These are phyloP conservation scores for Pyrus pyrifolia DNA, from an alignment of 306 rosid species.

Conservation along the genomic window DNA sequence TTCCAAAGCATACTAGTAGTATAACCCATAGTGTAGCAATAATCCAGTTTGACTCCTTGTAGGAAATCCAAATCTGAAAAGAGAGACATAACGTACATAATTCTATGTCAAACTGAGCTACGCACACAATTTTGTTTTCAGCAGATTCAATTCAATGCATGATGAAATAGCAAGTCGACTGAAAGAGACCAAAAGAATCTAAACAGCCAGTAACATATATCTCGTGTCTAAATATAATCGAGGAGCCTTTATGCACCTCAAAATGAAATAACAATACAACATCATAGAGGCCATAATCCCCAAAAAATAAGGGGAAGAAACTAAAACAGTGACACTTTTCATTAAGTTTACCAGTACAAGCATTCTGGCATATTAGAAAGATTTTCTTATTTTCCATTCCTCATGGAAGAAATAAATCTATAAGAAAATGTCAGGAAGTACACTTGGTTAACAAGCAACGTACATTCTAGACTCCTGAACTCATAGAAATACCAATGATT, in stretches of 20 bases:
- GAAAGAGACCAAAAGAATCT: background rate
- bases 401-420: background rate
- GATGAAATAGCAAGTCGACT: background rate
- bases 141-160: background rate
- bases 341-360: too few relatives aligned
- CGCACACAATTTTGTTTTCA: background rate
- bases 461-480: background rate
- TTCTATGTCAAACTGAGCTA: slow-evolving; percentile 11
- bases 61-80: slow-evolving; percentile 62
- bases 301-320: background rate
- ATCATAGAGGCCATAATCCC: background rate
- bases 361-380: too few relatives aligned
- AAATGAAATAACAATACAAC: background rate
- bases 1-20: slow-evolving; percentile 63
- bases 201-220: background rate
- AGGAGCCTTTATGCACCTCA: background rate
- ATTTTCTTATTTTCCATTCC: background rate
- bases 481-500: background rate
- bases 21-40: slow-evolving; percentile 54
- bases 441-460: background rate
- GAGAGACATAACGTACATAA: slow-evolving; percentile 10
- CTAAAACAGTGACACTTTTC: background rate
- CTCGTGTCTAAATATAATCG: background rate
- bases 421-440: background rate
- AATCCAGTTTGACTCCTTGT: slow-evolving; percentile 72